Evolutionary conservation across 2,329 filamentous ascomycete genomes (phyloP).

Genomic region (Pseudogymnoascus sp.): DNA sequence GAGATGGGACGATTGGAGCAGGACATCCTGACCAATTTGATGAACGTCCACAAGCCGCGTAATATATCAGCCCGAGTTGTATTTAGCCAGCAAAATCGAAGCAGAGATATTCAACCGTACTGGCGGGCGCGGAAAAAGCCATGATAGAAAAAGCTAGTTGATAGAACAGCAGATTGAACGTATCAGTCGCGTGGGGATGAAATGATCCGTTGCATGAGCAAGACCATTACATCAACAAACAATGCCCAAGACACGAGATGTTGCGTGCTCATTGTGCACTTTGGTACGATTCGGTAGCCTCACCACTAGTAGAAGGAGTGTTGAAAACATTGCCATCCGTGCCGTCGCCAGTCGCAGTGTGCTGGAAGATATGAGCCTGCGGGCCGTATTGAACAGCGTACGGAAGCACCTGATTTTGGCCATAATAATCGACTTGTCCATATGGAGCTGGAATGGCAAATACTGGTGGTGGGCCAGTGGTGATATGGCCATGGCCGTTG

Average conservation of each 20-base stretch:
- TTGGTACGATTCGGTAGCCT: neutral
- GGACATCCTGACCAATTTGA: neutral
- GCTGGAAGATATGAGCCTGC: neutral
- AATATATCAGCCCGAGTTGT: neutral
- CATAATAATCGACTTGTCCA: neutral
- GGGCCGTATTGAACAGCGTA: constrained; percentile 3
- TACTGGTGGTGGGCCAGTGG: neutral
- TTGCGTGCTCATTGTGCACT: neutral
- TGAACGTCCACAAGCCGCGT: neutral
- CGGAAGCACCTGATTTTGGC: constrained; percentile 1
- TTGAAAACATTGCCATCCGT: neutral
- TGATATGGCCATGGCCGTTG: neutral
- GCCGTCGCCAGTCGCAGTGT: neutral
- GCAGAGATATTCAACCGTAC: neutral
- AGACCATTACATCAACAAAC: neutral
- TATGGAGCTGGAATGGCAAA: constrained; percentile 2
- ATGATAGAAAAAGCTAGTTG: neutral
- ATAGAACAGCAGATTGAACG: neutral
- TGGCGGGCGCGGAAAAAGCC: neutral
- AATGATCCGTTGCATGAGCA: neutral
- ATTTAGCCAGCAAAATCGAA: neutral
- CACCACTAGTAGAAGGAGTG: neutral
- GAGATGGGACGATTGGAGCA: neutral
- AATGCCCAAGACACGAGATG: neutral
- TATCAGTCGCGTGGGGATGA: neutral